Percentiles rank a stretch among this genome's conserved stretches.
Conservation (phyloP, 2,329 filamentous ascomycete genomes). For the Fusarium mangiferae region DNA sequence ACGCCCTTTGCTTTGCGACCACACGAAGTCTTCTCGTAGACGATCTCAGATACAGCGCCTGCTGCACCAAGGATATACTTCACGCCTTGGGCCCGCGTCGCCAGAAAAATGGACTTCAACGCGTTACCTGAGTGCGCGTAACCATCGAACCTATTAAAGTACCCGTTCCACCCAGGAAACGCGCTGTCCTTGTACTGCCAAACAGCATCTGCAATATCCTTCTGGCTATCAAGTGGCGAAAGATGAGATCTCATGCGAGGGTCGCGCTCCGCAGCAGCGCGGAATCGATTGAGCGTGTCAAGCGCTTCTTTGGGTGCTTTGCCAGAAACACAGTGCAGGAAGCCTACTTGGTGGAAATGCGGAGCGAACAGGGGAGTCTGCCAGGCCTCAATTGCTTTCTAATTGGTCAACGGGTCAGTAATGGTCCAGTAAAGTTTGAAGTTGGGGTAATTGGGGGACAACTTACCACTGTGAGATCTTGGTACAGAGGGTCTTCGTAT, state of each 20-base stretch:
- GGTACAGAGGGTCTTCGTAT: slow-evolving; percentile 68
- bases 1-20: slow-evolving; percentile 23
- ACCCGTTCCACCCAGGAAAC: slow-evolving; percentile 63
- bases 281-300: slow-evolving; percentile 56
- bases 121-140: slow-evolving; percentile 67
- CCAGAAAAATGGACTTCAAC: slow-evolving; percentile 57
- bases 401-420: not conserved
- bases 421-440: not conserved
- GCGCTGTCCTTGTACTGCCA: slow-evolving; percentile 62
- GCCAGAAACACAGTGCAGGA: slow-evolving; percentile 60
- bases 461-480: slow-evolving; percentile 61
- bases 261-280: slow-evolving; percentile 53
- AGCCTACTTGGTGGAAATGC: slow-evolving; percentile 56
- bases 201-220: slow-evolving; percentile 53
- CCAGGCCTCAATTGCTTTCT: slow-evolving; percentile 64
- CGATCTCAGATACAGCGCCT: slow-evolving; percentile 42
- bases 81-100: slow-evolving; percentile 46
- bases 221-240: slow-evolving; percentile 46
- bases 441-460: not conserved
- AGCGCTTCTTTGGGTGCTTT: slow-evolving; percentile 59
- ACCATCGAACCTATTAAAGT: slow-evolving; percentile 66
- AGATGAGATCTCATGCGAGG: slow-evolving; percentile 55
- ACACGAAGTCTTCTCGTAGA: slow-evolving; percentile 32
- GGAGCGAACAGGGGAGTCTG: slow-evolving; percentile 62
- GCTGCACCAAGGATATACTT: slow-evolving; percentile 41